A percentile compares a stretch with the other conserved stretches of the same genome.
Conservation (phyloP, 2,329 filamentous ascomycete genomes). For the Neodidymelliopsis sp. region DNA sequence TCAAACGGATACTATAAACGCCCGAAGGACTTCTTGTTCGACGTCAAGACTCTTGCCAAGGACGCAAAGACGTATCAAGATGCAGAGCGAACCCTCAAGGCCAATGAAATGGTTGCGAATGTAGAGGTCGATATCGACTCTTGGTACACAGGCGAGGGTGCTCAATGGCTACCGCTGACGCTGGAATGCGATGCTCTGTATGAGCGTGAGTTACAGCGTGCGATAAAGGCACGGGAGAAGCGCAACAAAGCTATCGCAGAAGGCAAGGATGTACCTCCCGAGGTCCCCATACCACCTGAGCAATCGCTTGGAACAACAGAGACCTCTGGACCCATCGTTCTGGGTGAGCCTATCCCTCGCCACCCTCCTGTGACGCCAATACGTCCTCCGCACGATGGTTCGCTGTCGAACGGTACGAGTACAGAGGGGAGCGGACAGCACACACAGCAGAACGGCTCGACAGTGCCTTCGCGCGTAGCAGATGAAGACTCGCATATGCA, state of each 20-base stretch:
- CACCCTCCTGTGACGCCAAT: constrained; percentile 55
- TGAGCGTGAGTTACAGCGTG: constrained; percentile 67
- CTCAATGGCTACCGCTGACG: constrained; percentile 18
- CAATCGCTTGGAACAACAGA: constrained; percentile 55
- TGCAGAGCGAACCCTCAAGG: constrained; percentile 80
- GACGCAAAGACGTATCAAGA: constrained; percentile 87
- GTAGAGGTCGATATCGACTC: constrained; percentile 90
- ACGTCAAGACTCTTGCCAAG: constrained; percentile 83
- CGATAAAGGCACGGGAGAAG: constrained; percentile 69
- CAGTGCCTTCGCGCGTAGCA: constrained; percentile 45
- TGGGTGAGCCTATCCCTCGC: constrained; percentile 69
- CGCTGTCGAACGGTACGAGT: constrained; percentile 66
- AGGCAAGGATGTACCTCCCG: constrained; percentile 51
- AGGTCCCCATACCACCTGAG: constrained; percentile 51
- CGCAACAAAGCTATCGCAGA: constrained; percentile 48
- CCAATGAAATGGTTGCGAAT: constrained; percentile 89
- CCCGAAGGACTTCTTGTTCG: constrained; percentile 85
- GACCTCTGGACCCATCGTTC: constrained; percentile 55
- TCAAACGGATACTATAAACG: constrained; percentile 96
- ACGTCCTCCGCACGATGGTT: constrained; percentile 54
- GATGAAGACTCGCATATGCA: constrained; percentile 56
- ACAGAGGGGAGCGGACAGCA: constrained; percentile 43
- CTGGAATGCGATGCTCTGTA: constrained; percentile 84
- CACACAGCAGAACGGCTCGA: constrained; percentile 53
- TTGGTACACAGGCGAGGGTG: constrained; percentile 71